phyloP scores from a whole-genome alignment of 441 rosid genomes.

The Mallotus japonicus region DNA sequence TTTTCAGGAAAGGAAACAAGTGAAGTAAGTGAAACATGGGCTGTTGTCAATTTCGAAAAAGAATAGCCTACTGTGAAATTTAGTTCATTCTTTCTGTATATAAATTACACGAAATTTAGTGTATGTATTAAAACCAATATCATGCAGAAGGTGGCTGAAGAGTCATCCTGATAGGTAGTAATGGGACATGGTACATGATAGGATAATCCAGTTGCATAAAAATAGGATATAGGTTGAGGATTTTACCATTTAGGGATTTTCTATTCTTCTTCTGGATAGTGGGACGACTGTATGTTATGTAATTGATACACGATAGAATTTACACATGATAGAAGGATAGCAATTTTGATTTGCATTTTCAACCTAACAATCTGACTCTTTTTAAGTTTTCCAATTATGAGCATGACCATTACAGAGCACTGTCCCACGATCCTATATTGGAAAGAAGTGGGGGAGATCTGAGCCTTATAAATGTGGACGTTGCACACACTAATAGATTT shows the following conservation, averaged over 20 bases:
- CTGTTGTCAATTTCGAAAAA: constrained; percentile 27
- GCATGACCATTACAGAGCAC: too few species aligned
- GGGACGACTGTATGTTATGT: too few species aligned
- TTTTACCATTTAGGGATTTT: background rate
- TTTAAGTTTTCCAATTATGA: too few species aligned
- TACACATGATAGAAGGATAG: background rate
- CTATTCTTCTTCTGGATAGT: background rate
- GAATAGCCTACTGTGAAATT: constrained; percentile 10
- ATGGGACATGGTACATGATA: background rate
- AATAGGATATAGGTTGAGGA: constrained; percentile 4
- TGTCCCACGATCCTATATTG: too few species aligned
- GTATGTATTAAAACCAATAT: background rate
- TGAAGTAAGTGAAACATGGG: constrained; percentile 31
- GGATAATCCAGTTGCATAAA: background rate
- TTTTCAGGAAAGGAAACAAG: constrained; percentile 45
- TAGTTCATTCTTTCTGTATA: constrained; percentile 14
- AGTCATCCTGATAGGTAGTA: background rate
- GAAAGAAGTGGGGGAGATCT: too few species aligned
- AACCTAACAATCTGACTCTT: background rate
- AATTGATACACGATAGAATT: background rate
- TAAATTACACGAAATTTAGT: background rate
- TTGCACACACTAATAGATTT: too few species aligned
- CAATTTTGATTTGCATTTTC: background rate
- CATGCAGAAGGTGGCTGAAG: background rate
- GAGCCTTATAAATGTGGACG: too few species aligned